phyloP scores from a whole-genome alignment of 2,329 filamentous ascomycete species.

The Pestalotiopsis sp. region DNA sequence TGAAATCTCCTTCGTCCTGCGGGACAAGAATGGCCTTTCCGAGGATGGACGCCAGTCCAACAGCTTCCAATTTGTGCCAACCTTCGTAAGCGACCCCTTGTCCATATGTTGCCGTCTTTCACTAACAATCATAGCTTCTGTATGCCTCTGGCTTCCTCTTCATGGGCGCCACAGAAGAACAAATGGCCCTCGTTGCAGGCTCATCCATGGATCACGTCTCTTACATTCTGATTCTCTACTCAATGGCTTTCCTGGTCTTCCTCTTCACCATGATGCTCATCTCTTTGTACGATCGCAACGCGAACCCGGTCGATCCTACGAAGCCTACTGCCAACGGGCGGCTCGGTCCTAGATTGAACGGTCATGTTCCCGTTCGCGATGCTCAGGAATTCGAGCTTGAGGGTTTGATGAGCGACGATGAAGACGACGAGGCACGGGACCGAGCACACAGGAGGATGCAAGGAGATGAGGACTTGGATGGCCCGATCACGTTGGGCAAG shows the following conservation, averaged over 20 bases:
- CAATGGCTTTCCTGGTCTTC: slow-evolving; percentile 86
- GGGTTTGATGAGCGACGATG: slow-evolving; percentile 86
- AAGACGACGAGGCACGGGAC: slow-evolving; percentile 53
- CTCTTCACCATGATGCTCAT: slow-evolving; percentile 89
- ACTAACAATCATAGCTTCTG: slow-evolving; percentile 63
- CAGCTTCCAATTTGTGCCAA: slow-evolving; percentile 72
- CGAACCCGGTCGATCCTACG: slow-evolving; percentile 35
- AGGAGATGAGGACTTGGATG: slow-evolving; percentile 42
- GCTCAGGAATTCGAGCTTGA: slow-evolving; percentile 94
- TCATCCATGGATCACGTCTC: slow-evolving; percentile 85
- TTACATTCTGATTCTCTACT: slow-evolving; percentile 91
- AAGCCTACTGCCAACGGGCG: slow-evolving; percentile 43
- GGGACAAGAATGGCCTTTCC: slow-evolving; percentile 67
- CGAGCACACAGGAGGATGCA: slow-evolving; percentile 38
- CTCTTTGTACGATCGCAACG: slow-evolving; percentile 73
- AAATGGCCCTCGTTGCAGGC: slow-evolving; percentile 77
- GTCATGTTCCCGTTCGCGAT: slow-evolving; percentile 58
- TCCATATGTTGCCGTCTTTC: background rate
- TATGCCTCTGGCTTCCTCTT: slow-evolving; percentile 94
- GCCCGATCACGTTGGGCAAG: slow-evolving; percentile 51
- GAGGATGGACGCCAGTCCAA: slow-evolving; percentile 69
- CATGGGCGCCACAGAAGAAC: slow-evolving; percentile 96
- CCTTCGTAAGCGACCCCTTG: slow-evolving; percentile 60
- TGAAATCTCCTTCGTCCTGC: slow-evolving; percentile 86
- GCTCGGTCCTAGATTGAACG: slow-evolving; percentile 35